Evolutionary conservation across 345 rosid species (phyloP).

Genomic region (Eucalyptus albens): DNA sequence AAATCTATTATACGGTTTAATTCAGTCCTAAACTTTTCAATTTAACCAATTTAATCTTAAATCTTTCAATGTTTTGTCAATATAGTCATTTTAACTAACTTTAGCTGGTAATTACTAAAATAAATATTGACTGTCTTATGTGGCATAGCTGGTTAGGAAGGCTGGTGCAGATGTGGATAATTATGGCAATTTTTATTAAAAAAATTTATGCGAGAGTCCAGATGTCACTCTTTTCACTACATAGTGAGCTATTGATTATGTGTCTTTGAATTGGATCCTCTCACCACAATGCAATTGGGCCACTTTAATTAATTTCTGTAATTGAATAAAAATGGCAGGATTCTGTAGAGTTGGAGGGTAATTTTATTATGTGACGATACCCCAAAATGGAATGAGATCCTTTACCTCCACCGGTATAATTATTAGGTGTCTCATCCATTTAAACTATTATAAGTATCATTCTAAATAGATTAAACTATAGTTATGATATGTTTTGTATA

Average conservation of each 20-base stretch:
- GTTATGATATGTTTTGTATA: neutral
- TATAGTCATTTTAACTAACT: no score
- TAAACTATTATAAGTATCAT: neutral
- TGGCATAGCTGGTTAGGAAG: rapidly evolving
- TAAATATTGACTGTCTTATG: no score
- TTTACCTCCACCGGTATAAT: neutral
- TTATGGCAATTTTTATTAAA: no score
- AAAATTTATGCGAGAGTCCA: neutral
- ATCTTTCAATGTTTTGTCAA: no score
- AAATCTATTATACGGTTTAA: no score
- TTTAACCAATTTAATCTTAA: no score
- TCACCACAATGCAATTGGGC: neutral
- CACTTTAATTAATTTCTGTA: neutral
- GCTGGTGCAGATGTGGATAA: no score
- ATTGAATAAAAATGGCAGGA: neutral
- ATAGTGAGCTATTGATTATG: neutral
- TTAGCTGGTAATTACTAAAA: no score
- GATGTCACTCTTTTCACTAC: neutral
- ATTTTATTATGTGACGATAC: neutral
- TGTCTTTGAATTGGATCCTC: neutral
- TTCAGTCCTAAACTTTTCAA: no score
- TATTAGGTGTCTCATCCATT: no score
- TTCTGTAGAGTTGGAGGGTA: neutral
- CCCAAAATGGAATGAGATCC: neutral
- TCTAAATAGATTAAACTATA: neutral